These are phyloP conservation scores for Zasmidium cellare DNA, from an alignment of 2,329 filamentous ascomycete genomes.

Conservation along the genomic window DNA sequence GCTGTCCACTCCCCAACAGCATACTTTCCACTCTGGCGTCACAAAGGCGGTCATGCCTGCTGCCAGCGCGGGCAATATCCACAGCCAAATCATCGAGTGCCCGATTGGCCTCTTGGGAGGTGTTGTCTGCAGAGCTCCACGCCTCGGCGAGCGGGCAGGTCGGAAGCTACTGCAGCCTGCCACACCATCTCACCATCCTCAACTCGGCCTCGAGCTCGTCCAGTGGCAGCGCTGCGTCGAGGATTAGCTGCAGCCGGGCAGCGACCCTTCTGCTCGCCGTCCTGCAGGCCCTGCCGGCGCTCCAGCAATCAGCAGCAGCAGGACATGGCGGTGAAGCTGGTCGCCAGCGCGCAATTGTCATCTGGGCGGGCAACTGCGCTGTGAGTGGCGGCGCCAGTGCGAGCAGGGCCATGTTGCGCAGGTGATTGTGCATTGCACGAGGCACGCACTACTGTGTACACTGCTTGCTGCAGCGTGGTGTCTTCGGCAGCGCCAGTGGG, in stretches of 20 bases:
- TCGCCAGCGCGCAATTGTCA: not conserved
- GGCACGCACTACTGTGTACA: not conserved
- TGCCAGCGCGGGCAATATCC: not conserved
- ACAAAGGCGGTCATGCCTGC: conserved; percentile 6
- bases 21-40: not conserved
- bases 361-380: not conserved
- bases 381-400: not conserved
- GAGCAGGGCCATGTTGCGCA: not conserved
- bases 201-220: conserved; percentile 5
- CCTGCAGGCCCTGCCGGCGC: not conserved
- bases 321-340: conserved; percentile 6
- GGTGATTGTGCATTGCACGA: conserved; percentile 3
- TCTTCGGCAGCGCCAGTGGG: too few relatives aligned
- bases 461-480: not conserved
- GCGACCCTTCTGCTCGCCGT: not conserved
- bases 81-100: not conserved
- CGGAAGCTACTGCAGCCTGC: conserved; percentile 1
- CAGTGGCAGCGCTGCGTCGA: conserved; percentile 2
- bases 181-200: conserved; percentile 1
- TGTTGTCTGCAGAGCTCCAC: not conserved
- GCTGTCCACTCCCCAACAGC: not conserved
- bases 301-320: conserved; percentile 3
- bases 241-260: conserved; percentile 2
- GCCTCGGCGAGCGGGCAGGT: not conserved
- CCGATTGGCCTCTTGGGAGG: not conserved